Conservation (phyloP, 768 basidiomycete genomes). For the Hortiboletus campestris region DNA sequence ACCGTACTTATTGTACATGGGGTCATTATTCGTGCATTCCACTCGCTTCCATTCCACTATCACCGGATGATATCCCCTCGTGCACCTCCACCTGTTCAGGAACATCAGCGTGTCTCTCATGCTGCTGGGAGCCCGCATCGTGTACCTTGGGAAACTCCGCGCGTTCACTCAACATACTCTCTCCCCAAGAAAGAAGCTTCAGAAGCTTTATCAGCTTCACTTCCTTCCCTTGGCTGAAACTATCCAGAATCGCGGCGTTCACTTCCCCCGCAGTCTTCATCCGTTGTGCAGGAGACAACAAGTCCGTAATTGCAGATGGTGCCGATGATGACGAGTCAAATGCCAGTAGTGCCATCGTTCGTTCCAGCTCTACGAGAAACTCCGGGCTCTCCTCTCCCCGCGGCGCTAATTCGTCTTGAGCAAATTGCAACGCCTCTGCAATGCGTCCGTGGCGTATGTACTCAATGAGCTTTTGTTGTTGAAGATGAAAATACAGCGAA, state of each 20-base stretch:
- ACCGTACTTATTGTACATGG: constrained; percentile 1
- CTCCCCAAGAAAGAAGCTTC: constrained; percentile 87
- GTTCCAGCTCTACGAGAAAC: constrained; percentile 88
- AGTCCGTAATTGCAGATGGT: constrained; percentile 66
- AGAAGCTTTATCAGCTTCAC: constrained; percentile 84
- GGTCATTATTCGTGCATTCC: constrained; percentile 23
- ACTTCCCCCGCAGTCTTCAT: constrained; percentile 95
- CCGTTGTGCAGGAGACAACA: constrained; percentile 83
- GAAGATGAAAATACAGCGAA: constrained; percentile 89
- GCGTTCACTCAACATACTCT: constrained; percentile 70
- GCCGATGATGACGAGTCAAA: constrained; percentile 60
- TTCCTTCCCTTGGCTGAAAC: constrained; percentile 87
- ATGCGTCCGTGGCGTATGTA: constrained; percentile 82
- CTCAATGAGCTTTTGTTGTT: constrained; percentile 95
- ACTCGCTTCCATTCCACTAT: constrained; percentile 15
- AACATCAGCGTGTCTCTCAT: constrained; percentile 26
- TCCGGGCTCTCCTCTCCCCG: constrained; percentile 94
- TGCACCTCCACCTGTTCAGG: constrained; percentile 32
- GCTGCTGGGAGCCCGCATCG: constrained; percentile 5
- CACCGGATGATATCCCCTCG: constrained; percentile 19
- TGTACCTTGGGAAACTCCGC: constrained; percentile 78
- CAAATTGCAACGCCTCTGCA: constrained; percentile 81
- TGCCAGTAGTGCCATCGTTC: constrained; percentile 90
- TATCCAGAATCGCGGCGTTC: constrained; percentile 93
- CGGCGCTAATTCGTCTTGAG: constrained; percentile 90